Base-by-base conservation (phyloP, 441 rosid species). In the Eruca vesicaria region DNA sequence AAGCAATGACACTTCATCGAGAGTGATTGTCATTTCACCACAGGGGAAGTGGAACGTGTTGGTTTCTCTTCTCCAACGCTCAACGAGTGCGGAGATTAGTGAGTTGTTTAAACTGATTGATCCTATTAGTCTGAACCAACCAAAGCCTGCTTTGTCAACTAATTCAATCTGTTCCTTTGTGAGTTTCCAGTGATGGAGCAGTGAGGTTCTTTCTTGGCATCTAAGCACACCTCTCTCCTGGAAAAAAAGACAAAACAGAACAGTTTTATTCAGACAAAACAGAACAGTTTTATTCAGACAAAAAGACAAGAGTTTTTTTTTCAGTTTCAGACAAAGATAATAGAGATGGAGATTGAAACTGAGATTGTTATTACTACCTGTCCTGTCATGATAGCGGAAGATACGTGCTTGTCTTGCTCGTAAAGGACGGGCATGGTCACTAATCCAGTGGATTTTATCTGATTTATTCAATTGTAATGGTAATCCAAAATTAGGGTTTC, bases 211-310 rank as follows among this genome's bases (percentile, higher is more conserved):
- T 67, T 88, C 97, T 23, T 89, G 97, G 62, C 93, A 89, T 78
- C 95, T 87, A 65, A 91, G 88, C 43, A 83, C 91, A 23, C 92
- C 93, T 56, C 97, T 86, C 76, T 91, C 97, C 90, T 91, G 81
- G 55, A 56, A n/a, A 2, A n/a, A n/a, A n/a, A 50, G 32, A 3
- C 19, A 57, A 14, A 57, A 28, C 50, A 55, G 12, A 55, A 11
- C 26, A 10, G 7, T 20, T 55, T 33, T 7, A 21, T 7, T n/a
- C n/a, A n/a, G n/a, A n/a, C n/a, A n/a, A n/a, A n/a, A n/a, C n/a
- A n/a, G n/a, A n/a, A n/a, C n/a, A n/a, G n/a, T n/a, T n/a, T n/a
- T n/a, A n/a, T n/a, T n/a, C n/a, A n/a, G n/a, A n/a, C n/a, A n/a
- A n/a, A n/a, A n/a, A n/a, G n/a, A n/a, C n/a, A n/a, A n/a, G n/a